Percentiles rank a stretch among this genome's conserved stretches.
These are phyloP conservation scores for Chalciporus piperatoides DNA, from an alignment of 1,284 basidiomycete species.

Conservation along the genomic window DNA sequence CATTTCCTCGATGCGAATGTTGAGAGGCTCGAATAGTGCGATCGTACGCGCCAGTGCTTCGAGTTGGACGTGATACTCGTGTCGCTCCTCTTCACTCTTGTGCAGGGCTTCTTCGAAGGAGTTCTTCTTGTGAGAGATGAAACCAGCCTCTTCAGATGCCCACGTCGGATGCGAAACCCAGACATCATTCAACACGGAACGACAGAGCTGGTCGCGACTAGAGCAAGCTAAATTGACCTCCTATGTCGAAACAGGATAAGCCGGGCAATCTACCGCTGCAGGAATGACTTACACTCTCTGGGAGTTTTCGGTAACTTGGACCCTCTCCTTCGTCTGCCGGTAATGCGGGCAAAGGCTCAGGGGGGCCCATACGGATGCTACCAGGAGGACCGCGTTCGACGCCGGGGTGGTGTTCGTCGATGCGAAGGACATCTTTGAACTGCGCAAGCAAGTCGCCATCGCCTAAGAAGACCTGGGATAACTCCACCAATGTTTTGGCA, in stretches of 20 bases:
- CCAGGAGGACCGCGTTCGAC: conserved; percentile 75
- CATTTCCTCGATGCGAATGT: conserved; percentile 87
- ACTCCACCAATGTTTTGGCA: conserved; percentile 76
- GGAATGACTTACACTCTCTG: conserved; percentile 60
- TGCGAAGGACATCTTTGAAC: conserved; percentile 86
- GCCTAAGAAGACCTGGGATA: conserved; percentile 77
- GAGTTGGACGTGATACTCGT: conserved; percentile 97
- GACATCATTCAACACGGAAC: conserved; percentile 93
- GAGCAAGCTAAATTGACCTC: conserved; percentile 91
- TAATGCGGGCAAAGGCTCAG: conserved; percentile 63
- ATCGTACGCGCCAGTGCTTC: conserved; percentile 93
- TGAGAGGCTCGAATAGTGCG: conserved; percentile 87
- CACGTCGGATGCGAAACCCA: conserved; percentile 98
- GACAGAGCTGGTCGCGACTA: conserved; percentile 91
- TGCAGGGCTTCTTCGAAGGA: conserved; percentile 95
- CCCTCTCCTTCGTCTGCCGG: conserved; percentile 73
- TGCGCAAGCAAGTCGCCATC: conserved; percentile 78
- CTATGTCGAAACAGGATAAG: conserved; percentile 40
- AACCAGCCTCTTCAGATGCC: conserved; percentile 94
- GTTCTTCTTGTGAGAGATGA: conserved; percentile 97
- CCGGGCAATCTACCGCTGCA: background rate
- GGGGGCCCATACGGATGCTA: conserved; percentile 65
- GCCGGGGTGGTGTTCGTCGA: conserved; percentile 65
- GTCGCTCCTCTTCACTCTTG: conserved; percentile 96
- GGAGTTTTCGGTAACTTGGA: conserved; percentile 91